Percentiles rank a stretch among this genome's conserved stretches.
phyloP scores from a whole-genome alignment of 2,329 filamentous ascomycete species.

The Neurospora sp. region DNA sequence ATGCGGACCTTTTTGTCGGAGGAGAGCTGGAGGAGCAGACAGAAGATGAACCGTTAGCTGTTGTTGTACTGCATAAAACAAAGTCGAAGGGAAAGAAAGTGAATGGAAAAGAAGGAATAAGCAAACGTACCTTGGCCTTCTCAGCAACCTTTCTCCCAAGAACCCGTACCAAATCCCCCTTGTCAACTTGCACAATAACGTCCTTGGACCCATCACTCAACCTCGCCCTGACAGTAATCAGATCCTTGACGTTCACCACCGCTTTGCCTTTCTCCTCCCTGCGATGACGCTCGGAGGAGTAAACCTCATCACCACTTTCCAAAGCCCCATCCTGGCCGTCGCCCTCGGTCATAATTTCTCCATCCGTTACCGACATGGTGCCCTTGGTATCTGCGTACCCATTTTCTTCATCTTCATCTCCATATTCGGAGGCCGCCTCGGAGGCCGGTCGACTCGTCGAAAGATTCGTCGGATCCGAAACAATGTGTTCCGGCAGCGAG shows the following conservation, averaged over 20 bases:
- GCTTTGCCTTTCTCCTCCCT: conserved; percentile 46
- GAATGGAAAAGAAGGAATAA: not conserved
- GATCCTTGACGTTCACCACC: conserved; percentile 31
- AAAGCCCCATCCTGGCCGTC: conserved; percentile 2
- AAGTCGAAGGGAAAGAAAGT: not conserved
- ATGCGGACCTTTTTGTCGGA: conserved; percentile 54
- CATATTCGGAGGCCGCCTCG: conserved; percentile 1
- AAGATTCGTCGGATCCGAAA: conserved; percentile 56
- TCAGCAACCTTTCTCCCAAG: conserved; percentile 54
- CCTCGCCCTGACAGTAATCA: conserved; percentile 48
- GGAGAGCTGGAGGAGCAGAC: conserved; percentile 36
- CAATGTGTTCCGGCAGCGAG: conserved; percentile 55
- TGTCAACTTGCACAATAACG: conserved; percentile 45
- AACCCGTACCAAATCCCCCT: conserved; percentile 52
- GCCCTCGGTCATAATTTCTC: conserved; percentile 11
- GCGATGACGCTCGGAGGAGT: conserved; percentile 12
- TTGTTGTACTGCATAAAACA: not conserved
- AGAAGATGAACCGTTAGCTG: not conserved
- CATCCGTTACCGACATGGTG: conserved; percentile 9
- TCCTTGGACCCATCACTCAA: conserved; percentile 60
- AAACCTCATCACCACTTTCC: conserved; percentile 10
- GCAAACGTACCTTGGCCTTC: conserved; percentile 48
- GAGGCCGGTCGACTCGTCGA: conserved; percentile 9
- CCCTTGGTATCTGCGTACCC: conserved; percentile 9
- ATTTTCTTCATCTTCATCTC: conserved; percentile 3